Conservation (phyloP, 2,329 filamentous ascomycete genomes). For the Elsinoe perseae region DNA sequence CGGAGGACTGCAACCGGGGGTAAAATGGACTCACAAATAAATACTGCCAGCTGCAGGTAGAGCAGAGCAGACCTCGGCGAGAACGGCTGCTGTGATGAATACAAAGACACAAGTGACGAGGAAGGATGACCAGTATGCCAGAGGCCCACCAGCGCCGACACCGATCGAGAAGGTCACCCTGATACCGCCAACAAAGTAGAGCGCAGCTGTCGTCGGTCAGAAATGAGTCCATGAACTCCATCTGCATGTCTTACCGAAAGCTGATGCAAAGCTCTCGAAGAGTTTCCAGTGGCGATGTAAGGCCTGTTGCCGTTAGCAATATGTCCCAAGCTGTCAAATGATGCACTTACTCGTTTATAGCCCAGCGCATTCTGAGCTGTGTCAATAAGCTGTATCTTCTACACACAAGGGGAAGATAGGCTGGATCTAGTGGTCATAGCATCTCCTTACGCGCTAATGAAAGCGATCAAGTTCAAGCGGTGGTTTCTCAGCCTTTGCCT, state of each 20-base stretch:
- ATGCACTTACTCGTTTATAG: conserved; percentile 46
- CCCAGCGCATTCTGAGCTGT: conserved; percentile 41
- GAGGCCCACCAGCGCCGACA: conserved; percentile 52
- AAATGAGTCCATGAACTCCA: background rate
- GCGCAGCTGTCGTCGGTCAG: conserved; percentile 40
- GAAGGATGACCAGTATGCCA: conserved; percentile 57
- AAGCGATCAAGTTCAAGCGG: conserved; percentile 35
- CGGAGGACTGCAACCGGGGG: background rate
- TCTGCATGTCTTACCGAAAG: conserved; percentile 41
- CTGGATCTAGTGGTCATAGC: conserved; percentile 28
- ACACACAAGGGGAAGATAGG: conserved; percentile 19
- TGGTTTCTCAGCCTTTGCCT: conserved; percentile 31
- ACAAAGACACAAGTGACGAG: conserved; percentile 53
- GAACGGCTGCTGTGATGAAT: conserved; percentile 53
- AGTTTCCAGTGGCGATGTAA: conserved; percentile 51
- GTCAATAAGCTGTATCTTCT: conserved; percentile 17
- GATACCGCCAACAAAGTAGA: conserved; percentile 55
- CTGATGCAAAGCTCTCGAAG: conserved; percentile 53
- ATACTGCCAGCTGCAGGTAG: conserved; percentile 53
- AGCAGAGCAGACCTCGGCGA: conserved; percentile 54
- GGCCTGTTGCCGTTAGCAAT: conserved; percentile 35
- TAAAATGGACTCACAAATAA: conserved; percentile 35
- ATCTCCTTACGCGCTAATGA: conserved; percentile 36
- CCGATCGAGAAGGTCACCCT: conserved; percentile 55
- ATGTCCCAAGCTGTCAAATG: background rate